Base-by-base conservation (phyloP, 1,284 basidiomycete species). In the Ceratobasidium sp. region DNA sequence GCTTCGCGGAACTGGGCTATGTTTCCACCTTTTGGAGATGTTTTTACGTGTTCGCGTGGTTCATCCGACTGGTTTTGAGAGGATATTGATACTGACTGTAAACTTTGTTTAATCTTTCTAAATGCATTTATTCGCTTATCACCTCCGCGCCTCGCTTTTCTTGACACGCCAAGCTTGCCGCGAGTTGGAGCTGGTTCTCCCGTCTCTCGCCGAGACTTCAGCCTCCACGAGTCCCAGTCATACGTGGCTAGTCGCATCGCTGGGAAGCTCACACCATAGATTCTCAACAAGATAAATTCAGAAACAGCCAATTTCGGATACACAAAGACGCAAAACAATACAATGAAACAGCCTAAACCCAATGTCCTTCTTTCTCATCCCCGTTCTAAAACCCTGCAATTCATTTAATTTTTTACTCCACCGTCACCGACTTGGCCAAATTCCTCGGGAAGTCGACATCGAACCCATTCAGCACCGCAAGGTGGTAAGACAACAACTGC, bases 361-460 rank as follows among this genome's bases (percentile, higher is more conserved):
- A 62, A 69, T 72, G 69, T 72, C 69, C 69, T 51, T 72, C 60
- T 72, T 50, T 66, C 41, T n/a, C n/a, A 33, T 8, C 29, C 14
- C 29, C 56, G 4, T 11, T 41, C 47, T 24, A 41, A 53, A 41
- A 41, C 4, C 36, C 36, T 48, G 33, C 27, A 36, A 24, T 27
- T 22, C 14, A 62, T 47, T 41, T 27, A 3, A 47, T n/a, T 57
- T 33, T 67, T 75, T 76, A 78, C 64, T 79, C 77, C 48, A 79
- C 79, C 33, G 78, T 80, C 45, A 79, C 79, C 29, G 77, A 77
- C 66, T 79, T 79, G 33, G 76, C 76, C 89, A 99, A 86, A 87
- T 99, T 99, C 81, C 97, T 89, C 31, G 97, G 97, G 92, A 98
- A 99, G 83, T 99, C 97, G 80, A 99, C 97, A 82, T 99, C 97